These are phyloP conservation scores for Aspergillus biplanus DNA, from an alignment of 495 filamentous ascomycete genomes.

Conservation along the genomic window DNA sequence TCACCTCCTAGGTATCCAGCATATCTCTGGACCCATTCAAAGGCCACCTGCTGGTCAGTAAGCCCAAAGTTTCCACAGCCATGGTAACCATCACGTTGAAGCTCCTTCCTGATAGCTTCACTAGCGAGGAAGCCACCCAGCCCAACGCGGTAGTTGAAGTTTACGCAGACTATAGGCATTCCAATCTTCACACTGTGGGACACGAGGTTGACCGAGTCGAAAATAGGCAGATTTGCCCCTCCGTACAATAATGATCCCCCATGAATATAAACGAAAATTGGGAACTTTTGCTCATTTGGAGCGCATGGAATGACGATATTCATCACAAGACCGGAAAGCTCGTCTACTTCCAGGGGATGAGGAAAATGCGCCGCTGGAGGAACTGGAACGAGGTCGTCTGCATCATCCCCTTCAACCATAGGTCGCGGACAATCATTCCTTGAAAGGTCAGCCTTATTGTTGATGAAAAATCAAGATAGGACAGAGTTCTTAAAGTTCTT, in stretches of 20 bases:
- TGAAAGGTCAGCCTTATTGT: neutral
- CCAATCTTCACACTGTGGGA: conserved; percentile 27
- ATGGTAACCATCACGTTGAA: conserved; percentile 26
- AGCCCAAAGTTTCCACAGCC: conserved; percentile 39
- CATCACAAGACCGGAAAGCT: conserved; percentile 34
- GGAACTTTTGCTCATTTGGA: conserved; percentile 11
- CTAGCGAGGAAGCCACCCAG: conserved; percentile 36
- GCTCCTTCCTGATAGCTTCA: conserved; percentile 21
- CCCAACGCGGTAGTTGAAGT: conserved; percentile 37
- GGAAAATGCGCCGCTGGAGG: conserved; percentile 30
- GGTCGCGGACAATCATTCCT: conserved; percentile 34
- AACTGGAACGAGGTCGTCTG: conserved; percentile 32
- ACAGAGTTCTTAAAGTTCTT: neutral
- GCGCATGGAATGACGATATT: conserved; percentile 34
- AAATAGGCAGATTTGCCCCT: conserved; percentile 35
- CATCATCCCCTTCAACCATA: conserved; percentile 28
- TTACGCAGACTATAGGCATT: conserved; percentile 31
- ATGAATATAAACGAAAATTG: conserved; percentile 37
- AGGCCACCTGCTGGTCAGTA: conserved; percentile 36
- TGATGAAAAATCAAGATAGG: neutral
- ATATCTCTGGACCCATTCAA: conserved; percentile 44
- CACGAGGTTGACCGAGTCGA: conserved; percentile 35
- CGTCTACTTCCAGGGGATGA: conserved; percentile 18
- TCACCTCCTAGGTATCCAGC: conserved; percentile 65
- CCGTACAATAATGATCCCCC: conserved; percentile 37